A percentile compares a stretch with the other conserved stretches of the same genome.
phyloP scores from a whole-genome alignment of 2,329 filamentous ascomycete genomes.

The Purpureocillium takamizusanense region DNA sequence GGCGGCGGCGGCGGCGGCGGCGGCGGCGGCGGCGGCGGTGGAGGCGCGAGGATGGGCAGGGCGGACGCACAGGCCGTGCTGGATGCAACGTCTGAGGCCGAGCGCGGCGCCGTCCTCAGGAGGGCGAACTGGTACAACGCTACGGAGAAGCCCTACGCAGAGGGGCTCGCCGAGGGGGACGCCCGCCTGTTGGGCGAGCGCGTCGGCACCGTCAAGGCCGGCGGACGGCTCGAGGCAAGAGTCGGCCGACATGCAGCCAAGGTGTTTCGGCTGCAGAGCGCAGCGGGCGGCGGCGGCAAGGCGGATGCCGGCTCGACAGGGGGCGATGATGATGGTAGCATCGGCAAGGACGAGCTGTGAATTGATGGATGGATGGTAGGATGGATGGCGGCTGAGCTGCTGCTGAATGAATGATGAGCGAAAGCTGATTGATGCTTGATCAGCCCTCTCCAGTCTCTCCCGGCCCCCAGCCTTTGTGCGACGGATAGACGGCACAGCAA shows the following conservation, averaged over 20 bases:
- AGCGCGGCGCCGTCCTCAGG: background rate
- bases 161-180: constrained; percentile 3
- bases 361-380: no score
- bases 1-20: no score
- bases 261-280: constrained; percentile 5
- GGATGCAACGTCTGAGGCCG: background rate
- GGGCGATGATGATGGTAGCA: no score
- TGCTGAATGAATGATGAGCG: no score
- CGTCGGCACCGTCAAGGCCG: constrained; percentile 2
- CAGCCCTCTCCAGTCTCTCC: no score
- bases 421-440: no score
- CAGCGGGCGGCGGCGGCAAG: background rate
- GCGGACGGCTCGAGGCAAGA: background rate
- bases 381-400: no score
- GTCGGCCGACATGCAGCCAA: constrained; percentile 5
- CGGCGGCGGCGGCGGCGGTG: no score
- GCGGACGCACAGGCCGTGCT: constrained; percentile 2
- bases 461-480: no score
- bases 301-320: no score
- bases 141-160: constrained; percentile 3
- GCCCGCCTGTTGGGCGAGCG: constrained; percentile 3
- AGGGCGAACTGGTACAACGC: constrained; percentile 4
- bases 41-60: background rate
- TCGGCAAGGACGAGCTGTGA: no score
- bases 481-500: no score